These are phyloP conservation scores for Phytopythium helicoides DNA, from an alignment of 352 stramenopile species.

Conservation along the genomic window DNA sequence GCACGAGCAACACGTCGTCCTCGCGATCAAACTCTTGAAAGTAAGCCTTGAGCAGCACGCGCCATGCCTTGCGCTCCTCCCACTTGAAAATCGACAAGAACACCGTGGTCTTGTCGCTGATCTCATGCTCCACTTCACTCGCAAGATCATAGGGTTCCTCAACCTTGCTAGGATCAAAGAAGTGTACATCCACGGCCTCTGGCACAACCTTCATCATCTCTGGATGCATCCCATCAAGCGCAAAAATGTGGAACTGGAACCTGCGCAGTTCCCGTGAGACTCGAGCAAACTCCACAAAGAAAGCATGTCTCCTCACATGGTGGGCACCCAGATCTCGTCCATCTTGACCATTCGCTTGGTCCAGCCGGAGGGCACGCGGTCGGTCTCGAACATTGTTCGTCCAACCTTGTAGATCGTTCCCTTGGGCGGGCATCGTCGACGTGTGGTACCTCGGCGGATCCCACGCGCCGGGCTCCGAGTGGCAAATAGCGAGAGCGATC, in stretches of 20 bases:
- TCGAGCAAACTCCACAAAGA: too few species aligned
- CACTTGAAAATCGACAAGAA: slow-evolving; percentile 95
- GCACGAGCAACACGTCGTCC: slow-evolving; percentile 73
- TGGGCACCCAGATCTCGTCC: slow-evolving; percentile 94
- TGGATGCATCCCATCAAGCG: slow-evolving; percentile 46
- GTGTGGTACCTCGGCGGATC: slow-evolving; percentile 70
- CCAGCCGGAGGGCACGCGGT: slow-evolving; percentile 91
- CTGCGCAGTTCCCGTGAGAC: too few species aligned
- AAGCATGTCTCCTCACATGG: slow-evolving; percentile 29
- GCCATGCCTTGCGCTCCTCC: slow-evolving; percentile 91
- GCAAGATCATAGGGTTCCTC: slow-evolving; percentile 46
- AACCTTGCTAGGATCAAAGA: slow-evolving; percentile 72
- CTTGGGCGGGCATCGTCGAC: slow-evolving; percentile 56
- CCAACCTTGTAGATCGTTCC: slow-evolving; percentile 68
- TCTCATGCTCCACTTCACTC: slow-evolving; percentile 18
- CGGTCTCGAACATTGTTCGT: slow-evolving; percentile 95
- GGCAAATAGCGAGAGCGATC: slow-evolving; percentile 82
- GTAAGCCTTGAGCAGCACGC: slow-evolving; percentile 84
- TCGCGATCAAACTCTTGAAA: slow-evolving; percentile 60
- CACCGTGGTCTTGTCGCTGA: slow-evolving; percentile 58
- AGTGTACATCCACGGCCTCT: slow-evolving; percentile 89
- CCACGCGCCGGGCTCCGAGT: slow-evolving; percentile 93
- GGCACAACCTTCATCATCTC: slow-evolving; percentile 72
- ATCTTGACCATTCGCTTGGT: slow-evolving; percentile 85
- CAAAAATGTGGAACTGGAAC: slow-evolving; percentile 80